A percentile compares a stretch with the other conserved stretches of the same genome.
phyloP scores from a whole-genome alignment of 2,329 filamentous ascomycete species.

The Penicillium sp. region DNA sequence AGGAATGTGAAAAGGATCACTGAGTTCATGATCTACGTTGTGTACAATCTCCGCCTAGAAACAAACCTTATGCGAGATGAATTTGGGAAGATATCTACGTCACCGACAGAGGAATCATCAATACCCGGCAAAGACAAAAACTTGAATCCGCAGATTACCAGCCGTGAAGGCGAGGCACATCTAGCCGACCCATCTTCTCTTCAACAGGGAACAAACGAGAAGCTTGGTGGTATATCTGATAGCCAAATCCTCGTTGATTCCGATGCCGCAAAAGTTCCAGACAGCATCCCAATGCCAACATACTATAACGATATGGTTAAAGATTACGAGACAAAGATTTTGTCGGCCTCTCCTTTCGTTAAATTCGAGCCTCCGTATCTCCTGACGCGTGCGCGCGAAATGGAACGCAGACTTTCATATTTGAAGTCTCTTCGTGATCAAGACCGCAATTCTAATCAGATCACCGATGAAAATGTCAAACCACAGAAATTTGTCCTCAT shows the following conservation, averaged over 20 bases:
- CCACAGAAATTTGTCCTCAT: constrained; percentile 82
- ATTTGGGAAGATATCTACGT: constrained; percentile 75
- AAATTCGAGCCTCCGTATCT: constrained; percentile 93
- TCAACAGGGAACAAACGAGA: constrained; percentile 18
- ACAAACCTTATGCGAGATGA: constrained; percentile 92
- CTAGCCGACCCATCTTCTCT: background rate
- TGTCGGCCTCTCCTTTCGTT: constrained; percentile 94
- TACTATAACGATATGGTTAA: constrained; percentile 95
- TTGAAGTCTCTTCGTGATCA: constrained; percentile 81
- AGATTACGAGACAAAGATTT: constrained; percentile 85
- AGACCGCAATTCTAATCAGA: constrained; percentile 39
- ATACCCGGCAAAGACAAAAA: constrained; percentile 7
- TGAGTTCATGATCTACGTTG: constrained; percentile 98
- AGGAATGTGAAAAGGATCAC: constrained; percentile 85
- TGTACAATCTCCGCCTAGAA: constrained; percentile 95
- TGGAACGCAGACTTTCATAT: constrained; percentile 79
- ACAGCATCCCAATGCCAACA: constrained; percentile 79
- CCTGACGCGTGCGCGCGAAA: constrained; percentile 84
- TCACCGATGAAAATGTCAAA: constrained; percentile 59
- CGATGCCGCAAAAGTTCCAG: constrained; percentile 56
- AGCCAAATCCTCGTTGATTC: constrained; percentile 12
- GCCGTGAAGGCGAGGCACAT: background rate
- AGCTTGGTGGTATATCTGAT: constrained; percentile 15
- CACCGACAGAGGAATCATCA: constrained; percentile 47
- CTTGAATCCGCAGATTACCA: background rate